phyloP scores from a whole-genome alignment of 257 asterid genomes.

The Hygrophila difformis region DNA sequence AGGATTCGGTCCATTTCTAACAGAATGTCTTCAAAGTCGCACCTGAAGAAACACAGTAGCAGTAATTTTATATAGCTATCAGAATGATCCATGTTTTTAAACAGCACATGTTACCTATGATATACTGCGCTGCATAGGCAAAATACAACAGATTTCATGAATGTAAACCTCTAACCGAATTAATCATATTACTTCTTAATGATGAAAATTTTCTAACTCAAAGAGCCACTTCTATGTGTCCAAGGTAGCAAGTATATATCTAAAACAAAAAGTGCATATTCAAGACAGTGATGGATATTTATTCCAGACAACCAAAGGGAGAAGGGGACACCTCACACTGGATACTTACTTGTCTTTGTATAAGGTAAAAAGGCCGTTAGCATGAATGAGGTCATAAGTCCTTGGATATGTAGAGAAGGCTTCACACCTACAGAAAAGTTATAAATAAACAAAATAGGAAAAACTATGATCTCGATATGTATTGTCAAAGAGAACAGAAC shows the following conservation, averaged over 20 bases:
- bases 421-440: conserved; percentile 60
- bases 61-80: no score
- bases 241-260: no score
- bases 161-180: no score
- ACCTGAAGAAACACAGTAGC: conserved; percentile 43
- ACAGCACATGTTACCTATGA: no score
- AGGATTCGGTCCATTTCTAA: conserved; percentile 92
- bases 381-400: conserved; percentile 93
- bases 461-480: no score
- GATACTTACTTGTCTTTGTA: conserved; percentile 77
- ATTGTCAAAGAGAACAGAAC: no score
- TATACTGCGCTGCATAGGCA: no score
- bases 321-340: no score
- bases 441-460: conserved; percentile 5
- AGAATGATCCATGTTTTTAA: no score
- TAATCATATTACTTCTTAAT: no score
- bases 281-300: background rate
- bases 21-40: conserved; percentile 78
- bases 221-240: background rate
- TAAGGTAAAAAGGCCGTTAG: conserved; percentile 76
- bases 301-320: conserved; percentile 10
- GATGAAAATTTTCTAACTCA: background rate
- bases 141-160: no score
- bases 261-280: no score
- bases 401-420: conserved; percentile 94